A percentile compares a stretch with the other conserved stretches of the same genome.
phyloP scores from a whole-genome alignment of 352 stramenopile genomes.

The Pelagophyceae sp. region DNA sequence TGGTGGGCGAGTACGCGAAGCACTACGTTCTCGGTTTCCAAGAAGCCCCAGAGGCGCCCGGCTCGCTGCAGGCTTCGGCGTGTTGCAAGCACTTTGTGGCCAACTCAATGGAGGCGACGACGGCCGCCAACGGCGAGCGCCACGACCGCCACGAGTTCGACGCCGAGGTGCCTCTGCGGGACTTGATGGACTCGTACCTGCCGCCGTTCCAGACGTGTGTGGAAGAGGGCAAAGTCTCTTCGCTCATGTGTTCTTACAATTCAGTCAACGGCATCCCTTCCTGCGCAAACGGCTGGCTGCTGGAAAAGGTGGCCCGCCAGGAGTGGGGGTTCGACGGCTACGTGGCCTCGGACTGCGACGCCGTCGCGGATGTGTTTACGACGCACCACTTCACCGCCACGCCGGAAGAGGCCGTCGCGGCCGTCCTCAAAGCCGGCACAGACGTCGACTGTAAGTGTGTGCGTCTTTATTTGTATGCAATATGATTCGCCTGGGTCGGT shows the following conservation, averaged over 20 bases:
- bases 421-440: constrained; percentile 57
- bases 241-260: constrained; percentile 94
- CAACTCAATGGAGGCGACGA: constrained; percentile 58
- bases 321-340: constrained; percentile 80
- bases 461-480: too few species aligned
- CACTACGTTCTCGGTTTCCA: constrained; percentile 74
- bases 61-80: constrained; percentile 59
- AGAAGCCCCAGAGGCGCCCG: constrained; percentile 46
- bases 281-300: constrained; percentile 70
- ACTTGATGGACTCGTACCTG: constrained; percentile 78
- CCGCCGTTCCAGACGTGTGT: constrained; percentile 49
- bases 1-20: constrained; percentile 68
- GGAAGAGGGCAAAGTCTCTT: background rate
- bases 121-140: constrained; percentile 51
- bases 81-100: constrained; percentile 81
- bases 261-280: constrained; percentile 80
- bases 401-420: constrained; percentile 25
- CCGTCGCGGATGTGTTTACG: constrained; percentile 67
- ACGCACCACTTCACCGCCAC: constrained; percentile 58
- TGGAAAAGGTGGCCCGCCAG: constrained; percentile 61
- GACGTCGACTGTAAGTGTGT: constrained; percentile 84
- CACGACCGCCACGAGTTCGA: constrained; percentile 60
- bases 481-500: too few species aligned
- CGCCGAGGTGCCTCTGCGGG: constrained; percentile 64
- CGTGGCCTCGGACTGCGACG: constrained; percentile 84